These are phyloP conservation scores for Mucor circinelloides DNA, from an alignment of 371 early-diverging fungal genomes.

Conservation along the genomic window DNA sequence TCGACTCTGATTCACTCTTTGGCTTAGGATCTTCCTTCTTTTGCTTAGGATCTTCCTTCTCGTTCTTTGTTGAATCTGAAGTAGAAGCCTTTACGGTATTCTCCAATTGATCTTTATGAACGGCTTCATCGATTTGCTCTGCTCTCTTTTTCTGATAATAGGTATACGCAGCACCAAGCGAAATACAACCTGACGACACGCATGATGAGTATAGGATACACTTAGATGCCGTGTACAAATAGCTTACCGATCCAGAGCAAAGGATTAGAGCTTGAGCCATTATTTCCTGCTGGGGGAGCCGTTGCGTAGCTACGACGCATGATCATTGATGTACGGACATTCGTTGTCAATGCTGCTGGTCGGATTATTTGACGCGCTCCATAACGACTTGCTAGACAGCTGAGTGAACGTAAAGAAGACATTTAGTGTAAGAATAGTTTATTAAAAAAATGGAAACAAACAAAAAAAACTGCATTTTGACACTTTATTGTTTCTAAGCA, in stretches of 20 bases:
- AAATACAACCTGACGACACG: conserved; percentile 14
- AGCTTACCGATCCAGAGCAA: conserved; percentile 25
- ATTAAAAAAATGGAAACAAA: neutral
- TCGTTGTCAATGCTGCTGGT: neutral
- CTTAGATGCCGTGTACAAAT: neutral
- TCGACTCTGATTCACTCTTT: neutral
- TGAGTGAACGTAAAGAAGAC: conserved; percentile 15
- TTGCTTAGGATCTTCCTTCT: neutral
- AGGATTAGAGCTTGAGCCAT: conserved; percentile 1
- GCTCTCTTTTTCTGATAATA: conserved; percentile 21
- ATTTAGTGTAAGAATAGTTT: conserved; percentile 14
- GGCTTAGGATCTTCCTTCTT: neutral
- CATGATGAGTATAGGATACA: neutral
- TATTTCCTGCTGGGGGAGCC: neutral
- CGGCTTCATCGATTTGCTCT: neutral
- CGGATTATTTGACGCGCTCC: neutral
- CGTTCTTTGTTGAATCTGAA: neutral
- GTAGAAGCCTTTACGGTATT: neutral
- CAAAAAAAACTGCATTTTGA: neutral
- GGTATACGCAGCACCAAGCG: conserved; percentile 21
- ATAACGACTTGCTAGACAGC: conserved; percentile 4
- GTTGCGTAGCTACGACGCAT: conserved; percentile 3
- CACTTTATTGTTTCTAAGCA: neutral
- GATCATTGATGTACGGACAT: neutral
- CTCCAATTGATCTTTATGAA: neutral